Evolutionary conservation across 2,329 filamentous ascomycete species (phyloP).

Genomic region (Botrytis paeoniae): DNA sequence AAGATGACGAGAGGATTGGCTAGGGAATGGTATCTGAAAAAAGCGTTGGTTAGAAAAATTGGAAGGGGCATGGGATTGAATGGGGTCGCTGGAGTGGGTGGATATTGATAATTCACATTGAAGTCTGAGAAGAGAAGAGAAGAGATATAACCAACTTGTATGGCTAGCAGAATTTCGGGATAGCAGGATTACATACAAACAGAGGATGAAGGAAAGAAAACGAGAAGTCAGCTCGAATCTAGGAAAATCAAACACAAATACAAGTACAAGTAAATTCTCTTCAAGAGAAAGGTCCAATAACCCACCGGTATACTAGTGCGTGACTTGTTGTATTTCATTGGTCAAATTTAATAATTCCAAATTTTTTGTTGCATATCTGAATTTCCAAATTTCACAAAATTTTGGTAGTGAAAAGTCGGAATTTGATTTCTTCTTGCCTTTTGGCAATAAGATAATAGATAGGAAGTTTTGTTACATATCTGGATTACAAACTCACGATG

Average conservation of each 20-base stretch:
- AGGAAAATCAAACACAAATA: background rate
- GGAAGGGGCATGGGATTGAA: conserved; percentile 68
- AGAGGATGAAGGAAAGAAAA: background rate
- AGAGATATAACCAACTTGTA: background rate
- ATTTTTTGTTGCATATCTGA: background rate
- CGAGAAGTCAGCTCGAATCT: background rate
- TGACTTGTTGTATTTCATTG: background rate
- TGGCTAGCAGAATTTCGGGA: background rate
- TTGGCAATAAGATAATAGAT: background rate
- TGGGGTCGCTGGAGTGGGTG: conserved; percentile 21
- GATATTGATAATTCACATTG: conserved; percentile 4
- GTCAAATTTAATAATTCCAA: background rate
- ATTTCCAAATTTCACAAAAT: background rate
- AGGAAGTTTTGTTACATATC: background rate
- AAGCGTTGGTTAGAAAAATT: conserved; percentile 76
- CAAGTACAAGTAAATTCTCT: background rate
- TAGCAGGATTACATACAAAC: background rate
- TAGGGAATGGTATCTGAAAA: conserved; percentile 80
- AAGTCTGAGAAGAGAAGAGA: background rate
- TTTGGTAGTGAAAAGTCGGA: background rate
- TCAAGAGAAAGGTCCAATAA: background rate
- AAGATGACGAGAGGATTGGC: conserved; percentile 73
- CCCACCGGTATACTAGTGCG: background rate
- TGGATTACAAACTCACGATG: no score
- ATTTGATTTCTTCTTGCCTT: background rate